Percentiles rank a stretch among this genome's conserved stretches.
These are phyloP conservation scores for Tephrocybe sp. DNA, from an alignment of 768 basidiomycete genomes.

Conservation along the genomic window DNA sequence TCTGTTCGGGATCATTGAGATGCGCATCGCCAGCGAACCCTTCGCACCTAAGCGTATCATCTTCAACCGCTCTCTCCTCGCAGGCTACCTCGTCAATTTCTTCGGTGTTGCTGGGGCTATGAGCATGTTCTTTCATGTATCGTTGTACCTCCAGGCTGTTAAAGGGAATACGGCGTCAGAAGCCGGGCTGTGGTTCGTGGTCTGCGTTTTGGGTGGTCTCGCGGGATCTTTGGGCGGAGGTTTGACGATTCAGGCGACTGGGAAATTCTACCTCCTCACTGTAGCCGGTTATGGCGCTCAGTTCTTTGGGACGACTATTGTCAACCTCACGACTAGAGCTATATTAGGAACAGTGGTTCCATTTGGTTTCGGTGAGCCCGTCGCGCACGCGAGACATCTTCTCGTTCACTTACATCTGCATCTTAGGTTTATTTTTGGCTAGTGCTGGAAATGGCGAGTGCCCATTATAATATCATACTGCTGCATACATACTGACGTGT, in stretches of 20 bases:
- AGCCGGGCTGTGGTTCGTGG: conserved; percentile 53
- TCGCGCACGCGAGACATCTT: no score
- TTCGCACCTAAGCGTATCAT: conserved; percentile 60
- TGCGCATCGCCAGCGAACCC: conserved; percentile 53
- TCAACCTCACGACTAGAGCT: conserved; percentile 41
- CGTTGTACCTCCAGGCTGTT: conserved; percentile 63
- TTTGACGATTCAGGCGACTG: conserved; percentile 56
- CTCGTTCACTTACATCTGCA: background rate
- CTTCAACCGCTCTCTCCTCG: conserved; percentile 46
- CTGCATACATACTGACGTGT: background rate
- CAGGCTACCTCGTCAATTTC: conserved; percentile 59
- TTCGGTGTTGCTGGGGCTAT: conserved; percentile 49
- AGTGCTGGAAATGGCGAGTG: conserved; percentile 41
- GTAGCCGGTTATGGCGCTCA: conserved; percentile 39
- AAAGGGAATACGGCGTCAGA: conserved; percentile 43
- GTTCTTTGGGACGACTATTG: conserved; percentile 35
- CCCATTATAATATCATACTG: background rate
- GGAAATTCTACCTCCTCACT: conserved; percentile 55
- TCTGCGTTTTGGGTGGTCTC: conserved; percentile 46
- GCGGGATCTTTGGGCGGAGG: conserved; percentile 52
- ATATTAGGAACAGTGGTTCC: conserved; percentile 34
- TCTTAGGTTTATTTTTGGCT: conserved; percentile 32
- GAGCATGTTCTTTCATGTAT: conserved; percentile 49
- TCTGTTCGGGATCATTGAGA: conserved; percentile 47
- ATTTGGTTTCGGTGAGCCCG: conserved; percentile 41